Conservation (phyloP, 2,329 filamentous ascomycete species). For the Diplodia scrobiculata region DNA sequence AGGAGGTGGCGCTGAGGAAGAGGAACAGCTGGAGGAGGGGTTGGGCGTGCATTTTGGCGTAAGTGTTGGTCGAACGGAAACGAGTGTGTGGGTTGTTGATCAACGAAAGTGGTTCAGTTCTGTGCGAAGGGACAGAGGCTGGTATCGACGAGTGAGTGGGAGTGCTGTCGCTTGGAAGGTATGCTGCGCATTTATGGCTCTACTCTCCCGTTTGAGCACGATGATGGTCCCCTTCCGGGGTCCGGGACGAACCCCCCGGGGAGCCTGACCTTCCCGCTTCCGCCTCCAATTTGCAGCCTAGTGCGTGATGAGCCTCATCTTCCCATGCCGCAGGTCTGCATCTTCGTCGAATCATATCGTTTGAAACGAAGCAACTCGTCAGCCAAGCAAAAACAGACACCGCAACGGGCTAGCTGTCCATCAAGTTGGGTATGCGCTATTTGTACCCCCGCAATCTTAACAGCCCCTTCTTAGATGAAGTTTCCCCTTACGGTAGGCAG, state of each 20-base stretch:
- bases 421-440: not conserved
- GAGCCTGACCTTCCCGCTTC: not conserved
- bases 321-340: not conserved
- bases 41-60: not conserved
- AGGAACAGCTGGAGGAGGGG: not conserved
- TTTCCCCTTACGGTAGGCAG: not conserved
- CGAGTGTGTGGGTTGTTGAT: not conserved
- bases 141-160: not conserved
- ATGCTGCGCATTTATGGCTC: too few species aligned
- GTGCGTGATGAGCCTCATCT: not conserved
- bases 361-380: not conserved
- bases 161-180: too few species aligned
- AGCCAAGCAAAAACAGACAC: not conserved
- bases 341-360: not conserved
- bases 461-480: not conserved
- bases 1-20: not conserved
- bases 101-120: not conserved
- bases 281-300: not conserved
- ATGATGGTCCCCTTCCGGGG: not conserved
- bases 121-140: not conserved
- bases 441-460: not conserved
- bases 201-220: too few species aligned
- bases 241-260: not conserved
- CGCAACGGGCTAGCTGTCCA: not conserved
- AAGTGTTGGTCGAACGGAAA: not conserved